Base-by-base conservation (phyloP, 2,329 filamentous ascomycete species). In the Alternaria ventricosa region DNA sequence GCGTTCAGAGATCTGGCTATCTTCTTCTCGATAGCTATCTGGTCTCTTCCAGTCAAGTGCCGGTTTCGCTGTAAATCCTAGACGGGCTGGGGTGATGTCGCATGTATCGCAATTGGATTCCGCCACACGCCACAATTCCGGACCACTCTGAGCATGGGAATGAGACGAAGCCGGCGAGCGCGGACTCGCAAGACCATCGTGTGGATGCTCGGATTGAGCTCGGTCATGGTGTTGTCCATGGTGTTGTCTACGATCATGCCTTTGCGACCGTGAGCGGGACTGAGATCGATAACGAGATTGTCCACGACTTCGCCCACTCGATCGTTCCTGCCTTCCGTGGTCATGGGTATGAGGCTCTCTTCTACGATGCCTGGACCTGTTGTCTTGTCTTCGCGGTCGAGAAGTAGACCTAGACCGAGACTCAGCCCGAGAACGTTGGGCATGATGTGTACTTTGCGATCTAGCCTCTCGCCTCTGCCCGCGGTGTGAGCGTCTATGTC, bases 1-100 rank as follows among this genome's bases (percentile, higher is more conserved):
- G 4, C 5, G 15, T 0, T 5, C 15, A 27, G 25, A 0, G 0
- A 18, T 6, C 0, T 28, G 15, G n/a, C 10, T 4, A 11, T 12
- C 9, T 8, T 5, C 10, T 0, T 12, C 15, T 27, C n/a, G 10
- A 49, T 20, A 18, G 1, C 10, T 25, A 1, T 7, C 1, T 0
- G 4, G 11, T 20, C 10, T 49, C 9, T 13, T 25, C 5, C 25
- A 18, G 10, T 49, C 15, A 27, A 1, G 23, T 0, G 6, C 1
- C 3, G 25, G 13, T 27, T 49, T 49, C 2, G 45, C 23, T 11
- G n/a, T n/a, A 4, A n/a, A 18, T 15, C 7, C 45, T 6, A 27
- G 15, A 28, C 0, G 8, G 0, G 13, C 45, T 11, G 22, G 23
- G 23, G 23, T 5, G 1, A 27, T 28, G 0, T 49, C 45, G 46